Base-by-base conservation (phyloP, 225 moss, liverwort and hornwort species). In the Neckera pumila region DNA sequence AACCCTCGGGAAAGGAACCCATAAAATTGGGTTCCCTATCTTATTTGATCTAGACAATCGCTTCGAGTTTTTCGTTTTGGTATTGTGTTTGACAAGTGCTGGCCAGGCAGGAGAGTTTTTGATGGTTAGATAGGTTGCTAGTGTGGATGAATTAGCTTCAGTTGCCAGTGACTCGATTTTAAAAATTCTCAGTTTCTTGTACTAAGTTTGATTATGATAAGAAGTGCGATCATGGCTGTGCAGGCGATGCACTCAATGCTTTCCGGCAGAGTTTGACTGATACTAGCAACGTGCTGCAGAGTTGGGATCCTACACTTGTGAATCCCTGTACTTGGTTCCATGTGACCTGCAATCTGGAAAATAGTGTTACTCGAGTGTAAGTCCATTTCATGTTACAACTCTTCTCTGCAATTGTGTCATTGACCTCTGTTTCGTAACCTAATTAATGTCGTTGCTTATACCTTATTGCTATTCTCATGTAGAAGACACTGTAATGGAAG, bases 251-350 rank as follows among this genome's bases (percentile, higher is more conserved):
- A 43, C 95, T 98, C 43, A 90, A 93, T 90, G 89, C 90, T 63
- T 87, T 96, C 75, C 92, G 91, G 75, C 88, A 92, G 81, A 85
- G 89, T 83, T 92, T 98, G 80, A 36, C 17, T 56, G 98, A 98
- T 89, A 92, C 87, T 57, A 94, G 91, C 91, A 92, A 96, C 87
- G 98, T 96, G 89, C 91, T 98, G 76, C 96, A 96, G 91, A 98
- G 98, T 92, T 98, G 98, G 98, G 98, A 97, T 95, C 91, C 92
- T 34, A 86, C 96, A 20, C 93, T 98, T 81, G 97, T 96, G 64
- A 98, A 95, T 85, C 98, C 98, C 45, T 98, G 98, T 90, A 95
- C 98, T 85, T 98, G 98, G 98, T 98, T 98, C 90, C 97, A 98
- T 84, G 95, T 98, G 40, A 97, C 97, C 67, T 98, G 98, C 94